Evolutionary conservation across 169 alveolate genomes (phyloP).

Genomic region (Nephromyces sp.): DNA sequence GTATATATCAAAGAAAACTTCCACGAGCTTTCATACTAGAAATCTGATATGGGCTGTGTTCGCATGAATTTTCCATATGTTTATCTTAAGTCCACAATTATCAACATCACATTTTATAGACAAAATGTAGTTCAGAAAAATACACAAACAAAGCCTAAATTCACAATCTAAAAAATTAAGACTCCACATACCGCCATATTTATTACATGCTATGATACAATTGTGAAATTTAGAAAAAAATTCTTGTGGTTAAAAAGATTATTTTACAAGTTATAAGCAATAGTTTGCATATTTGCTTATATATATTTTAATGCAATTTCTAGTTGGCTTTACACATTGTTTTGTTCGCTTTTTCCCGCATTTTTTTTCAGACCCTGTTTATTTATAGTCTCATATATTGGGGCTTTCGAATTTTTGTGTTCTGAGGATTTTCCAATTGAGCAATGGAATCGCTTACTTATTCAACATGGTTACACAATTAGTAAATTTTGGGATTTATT

Average conservation of each 20-base stretch:
- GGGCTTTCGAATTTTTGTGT: neutral
- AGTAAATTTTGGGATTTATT: neutral
- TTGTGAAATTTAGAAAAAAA: neutral
- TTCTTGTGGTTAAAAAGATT: neutral
- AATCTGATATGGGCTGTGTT: neutral
- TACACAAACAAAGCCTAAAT: no score
- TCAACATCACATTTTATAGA: neutral
- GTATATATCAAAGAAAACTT: neutral
- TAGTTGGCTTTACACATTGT: no score
- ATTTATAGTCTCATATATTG: neutral
- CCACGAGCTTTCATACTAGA: neutral
- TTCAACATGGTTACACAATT: neutral
- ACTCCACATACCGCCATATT: neutral
- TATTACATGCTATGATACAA: neutral
- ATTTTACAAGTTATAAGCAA: neutral
- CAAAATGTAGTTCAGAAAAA: neutral
- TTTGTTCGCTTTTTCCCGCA: neutral
- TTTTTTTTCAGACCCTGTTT: neutral
- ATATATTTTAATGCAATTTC: neutral
- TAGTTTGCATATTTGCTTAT: neutral
- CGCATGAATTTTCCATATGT: neutral
- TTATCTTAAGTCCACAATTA: neutral
- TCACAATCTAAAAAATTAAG: neutral
- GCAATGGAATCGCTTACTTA: neutral
- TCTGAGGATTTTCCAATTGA: neutral